These are phyloP conservation scores for Pleurotus ostreatus DNA, from an alignment of 768 basidiomycete species.

Conservation along the genomic window DNA sequence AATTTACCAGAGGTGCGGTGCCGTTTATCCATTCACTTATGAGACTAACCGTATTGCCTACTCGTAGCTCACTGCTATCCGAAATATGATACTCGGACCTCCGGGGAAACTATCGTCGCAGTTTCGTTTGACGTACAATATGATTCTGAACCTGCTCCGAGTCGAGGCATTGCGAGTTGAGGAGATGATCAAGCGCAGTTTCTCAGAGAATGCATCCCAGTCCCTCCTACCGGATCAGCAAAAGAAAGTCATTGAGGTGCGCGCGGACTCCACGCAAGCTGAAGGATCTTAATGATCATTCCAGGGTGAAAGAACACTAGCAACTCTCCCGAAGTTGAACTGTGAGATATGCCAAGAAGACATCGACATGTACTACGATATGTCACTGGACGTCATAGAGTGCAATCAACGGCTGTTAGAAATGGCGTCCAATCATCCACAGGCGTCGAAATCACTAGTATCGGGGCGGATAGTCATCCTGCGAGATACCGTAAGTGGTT, in stretches of 20 bases:
- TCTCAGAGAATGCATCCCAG: conserved; percentile 97
- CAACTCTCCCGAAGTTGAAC: conserved; percentile 55
- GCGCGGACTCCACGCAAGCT: conserved; percentile 15
- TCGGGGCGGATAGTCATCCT: conserved; percentile 82
- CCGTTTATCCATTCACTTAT: too few relatives aligned
- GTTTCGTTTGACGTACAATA: conserved; percentile 97
- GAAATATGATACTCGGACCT: conserved; percentile 90
- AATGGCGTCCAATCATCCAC: conserved; percentile 54
- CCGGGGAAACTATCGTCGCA: conserved; percentile 93
- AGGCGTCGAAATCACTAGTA: conserved; percentile 63
- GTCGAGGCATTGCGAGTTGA: conserved; percentile 96
- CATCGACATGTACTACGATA: conserved; percentile 75
- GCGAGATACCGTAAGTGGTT: conserved; percentile 64
- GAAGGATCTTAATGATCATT: background rate
- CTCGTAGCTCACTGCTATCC: conserved; percentile 64
- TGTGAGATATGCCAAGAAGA: conserved; percentile 70
- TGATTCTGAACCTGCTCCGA: conserved; percentile 95
- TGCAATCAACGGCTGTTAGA: conserved; percentile 60
- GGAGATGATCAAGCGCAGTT: conserved; percentile 99
- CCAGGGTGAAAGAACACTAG: conserved; percentile 71
- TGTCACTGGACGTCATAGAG: conserved; percentile 55
- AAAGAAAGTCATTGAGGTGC: conserved; percentile 77
- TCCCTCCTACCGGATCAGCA: conserved; percentile 90
- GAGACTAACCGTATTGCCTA: too few relatives aligned
- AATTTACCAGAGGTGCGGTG: conserved; percentile 75